These are phyloP conservation scores for Phaeoacremonium minimum DNA, from an alignment of 2,329 filamentous ascomycete species.

Conservation along the genomic window DNA sequence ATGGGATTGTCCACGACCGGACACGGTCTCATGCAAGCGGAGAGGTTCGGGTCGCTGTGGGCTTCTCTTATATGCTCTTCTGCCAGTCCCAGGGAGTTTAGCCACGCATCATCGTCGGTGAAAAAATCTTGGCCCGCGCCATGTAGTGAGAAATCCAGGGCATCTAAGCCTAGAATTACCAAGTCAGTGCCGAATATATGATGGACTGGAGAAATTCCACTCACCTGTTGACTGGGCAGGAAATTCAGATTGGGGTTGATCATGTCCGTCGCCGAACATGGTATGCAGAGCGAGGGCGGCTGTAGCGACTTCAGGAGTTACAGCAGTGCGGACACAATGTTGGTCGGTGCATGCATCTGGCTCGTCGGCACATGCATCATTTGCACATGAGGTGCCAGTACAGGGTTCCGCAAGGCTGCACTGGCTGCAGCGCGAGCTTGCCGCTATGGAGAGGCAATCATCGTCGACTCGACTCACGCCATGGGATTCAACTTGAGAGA, in stretches of 20 bases:
- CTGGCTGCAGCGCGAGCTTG: constrained; percentile 15
- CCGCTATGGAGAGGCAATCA: constrained; percentile 14
- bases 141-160: not conserved
- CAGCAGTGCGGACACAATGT: constrained; percentile 12
- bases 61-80: constrained; percentile 15
- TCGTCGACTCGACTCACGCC: constrained; percentile 12
- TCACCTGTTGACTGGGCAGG: too few relatives aligned
- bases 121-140: not conserved
- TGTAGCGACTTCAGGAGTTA: constrained; percentile 19
- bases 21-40: constrained; percentile 15
- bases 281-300: constrained; percentile 8
- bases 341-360: constrained; percentile 16
- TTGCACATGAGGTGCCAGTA: constrained; percentile 17
- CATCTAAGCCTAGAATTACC: too few relatives aligned
- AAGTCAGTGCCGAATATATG: too few relatives aligned
- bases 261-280: constrained; percentile 13
- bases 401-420: constrained; percentile 21
- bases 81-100: constrained; percentile 11
- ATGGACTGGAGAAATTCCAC: too few relatives aligned
- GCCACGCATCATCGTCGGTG: not conserved
- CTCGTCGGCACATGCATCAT: constrained; percentile 20
- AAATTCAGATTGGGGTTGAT: not conserved
- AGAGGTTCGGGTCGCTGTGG: constrained; percentile 12
- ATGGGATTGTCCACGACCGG: constrained; percentile 15
- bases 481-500: too few relatives aligned